Percentiles rank a stretch among this genome's conserved stretches.
These are phyloP conservation scores for Aspergillus sp. DNA, from an alignment of 2,329 filamentous ascomycete species.

Conservation along the genomic window DNA sequence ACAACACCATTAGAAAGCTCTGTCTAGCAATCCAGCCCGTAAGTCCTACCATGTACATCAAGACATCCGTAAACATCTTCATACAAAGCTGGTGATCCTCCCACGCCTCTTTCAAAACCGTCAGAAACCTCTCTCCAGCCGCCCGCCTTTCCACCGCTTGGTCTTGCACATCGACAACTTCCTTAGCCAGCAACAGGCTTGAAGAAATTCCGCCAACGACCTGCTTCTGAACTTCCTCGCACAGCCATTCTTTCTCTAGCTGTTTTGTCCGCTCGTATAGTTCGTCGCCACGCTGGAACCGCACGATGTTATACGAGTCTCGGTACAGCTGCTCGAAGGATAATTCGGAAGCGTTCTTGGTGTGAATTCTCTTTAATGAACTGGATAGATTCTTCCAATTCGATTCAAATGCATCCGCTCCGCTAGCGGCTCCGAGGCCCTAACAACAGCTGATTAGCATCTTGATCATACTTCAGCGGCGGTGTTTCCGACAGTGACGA, in stretches of 20 bases:
- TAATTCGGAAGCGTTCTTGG: constrained; percentile 83
- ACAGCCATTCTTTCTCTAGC: constrained; percentile 83
- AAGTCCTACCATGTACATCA: constrained; percentile 84
- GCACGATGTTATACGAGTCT: constrained; percentile 88
- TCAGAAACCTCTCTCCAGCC: constrained; percentile 81
- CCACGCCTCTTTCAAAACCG: constrained; percentile 77
- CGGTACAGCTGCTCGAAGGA: constrained; percentile 97
- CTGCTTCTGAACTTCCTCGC: constrained; percentile 69
- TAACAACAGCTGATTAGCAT: constrained; percentile 36
- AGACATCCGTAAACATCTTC: constrained; percentile 94
- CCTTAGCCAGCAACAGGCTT: constrained; percentile 64
- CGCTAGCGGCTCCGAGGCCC: constrained; percentile 56
- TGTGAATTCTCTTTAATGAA: constrained; percentile 86
- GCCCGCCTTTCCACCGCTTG: constrained; percentile 77
- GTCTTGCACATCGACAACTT: constrained; percentile 53
- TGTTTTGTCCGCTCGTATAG: constrained; percentile 80
- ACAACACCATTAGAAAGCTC: constrained; percentile 2
- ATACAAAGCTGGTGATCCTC: constrained; percentile 88
- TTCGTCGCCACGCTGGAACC: constrained; percentile 81
- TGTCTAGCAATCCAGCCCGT: neutral
- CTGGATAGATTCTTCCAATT: constrained; percentile 78
- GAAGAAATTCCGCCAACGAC: constrained; percentile 74
- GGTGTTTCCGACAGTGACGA: neutral
- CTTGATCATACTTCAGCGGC: neutral
- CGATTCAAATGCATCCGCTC: constrained; percentile 78